phyloP scores from a whole-genome alignment of 108 stramenopile species.

The Cyclotella choctawhatcheeana region DNA sequence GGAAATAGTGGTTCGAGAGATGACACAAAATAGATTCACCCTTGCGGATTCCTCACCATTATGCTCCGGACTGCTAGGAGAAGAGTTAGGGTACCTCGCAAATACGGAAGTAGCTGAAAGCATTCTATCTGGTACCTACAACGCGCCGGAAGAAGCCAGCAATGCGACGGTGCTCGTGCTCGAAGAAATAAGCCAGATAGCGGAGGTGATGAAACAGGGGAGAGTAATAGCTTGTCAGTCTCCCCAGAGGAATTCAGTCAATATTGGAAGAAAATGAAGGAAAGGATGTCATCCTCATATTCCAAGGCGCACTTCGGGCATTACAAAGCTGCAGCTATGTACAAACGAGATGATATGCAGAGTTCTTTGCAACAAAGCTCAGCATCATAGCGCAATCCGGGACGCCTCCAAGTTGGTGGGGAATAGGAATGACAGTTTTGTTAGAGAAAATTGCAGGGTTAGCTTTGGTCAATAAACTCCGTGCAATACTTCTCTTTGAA shows the following conservation, averaged over 20 bases:
- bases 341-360: not conserved
- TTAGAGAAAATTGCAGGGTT: slow-evolving; percentile 26
- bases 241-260: not conserved
- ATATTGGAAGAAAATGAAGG: slow-evolving; percentile 6
- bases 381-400: not conserved
- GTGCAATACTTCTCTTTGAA: slow-evolving; percentile 25
- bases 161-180: not conserved
- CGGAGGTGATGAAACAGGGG: not conserved
- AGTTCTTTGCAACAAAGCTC: slow-evolving; percentile 5
- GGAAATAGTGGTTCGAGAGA: not conserved
- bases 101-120: not conserved
- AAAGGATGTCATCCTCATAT: not conserved
- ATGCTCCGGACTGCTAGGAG: not conserved
- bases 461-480: slow-evolving; percentile 11
- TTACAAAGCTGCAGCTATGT: slow-evolving; percentile 2
- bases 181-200: not conserved
- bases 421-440: slow-evolving; percentile 10
- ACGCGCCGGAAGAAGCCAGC: not conserved
- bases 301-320: slow-evolving; percentile 9
- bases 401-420: slow-evolving; percentile 12
- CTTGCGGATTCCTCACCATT: slow-evolving; percentile 2
- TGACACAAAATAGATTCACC: not conserved
- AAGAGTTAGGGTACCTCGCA: slow-evolving; percentile 5
- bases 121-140: not conserved
- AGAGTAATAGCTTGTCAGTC: not conserved